These are phyloP conservation scores for Chaetoceros muelleri DNA, from an alignment of 108 stramenopile genomes.

Conservation along the genomic window DNA sequence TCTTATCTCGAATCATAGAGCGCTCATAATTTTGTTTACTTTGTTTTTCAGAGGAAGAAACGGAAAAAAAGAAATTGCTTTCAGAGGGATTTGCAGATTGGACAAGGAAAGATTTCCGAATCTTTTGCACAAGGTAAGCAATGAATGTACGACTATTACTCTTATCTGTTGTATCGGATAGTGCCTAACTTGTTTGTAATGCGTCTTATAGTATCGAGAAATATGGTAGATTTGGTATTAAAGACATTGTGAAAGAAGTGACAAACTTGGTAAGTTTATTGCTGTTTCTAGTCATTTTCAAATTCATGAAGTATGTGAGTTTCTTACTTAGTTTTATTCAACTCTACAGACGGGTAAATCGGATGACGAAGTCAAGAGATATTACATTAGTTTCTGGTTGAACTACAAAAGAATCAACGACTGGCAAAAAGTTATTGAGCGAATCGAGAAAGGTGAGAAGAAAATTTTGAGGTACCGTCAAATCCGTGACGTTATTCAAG, in stretches of 20 bases:
- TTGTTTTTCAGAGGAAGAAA: constrained; percentile 25
- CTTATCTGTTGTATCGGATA: background rate
- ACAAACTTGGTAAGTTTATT: too few relatives aligned
- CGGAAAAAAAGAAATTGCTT: constrained; percentile 56
- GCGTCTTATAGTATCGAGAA: constrained; percentile 42
- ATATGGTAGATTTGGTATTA: constrained; percentile 84
- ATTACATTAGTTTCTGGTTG: constrained; percentile 84
- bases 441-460: constrained; percentile 83
- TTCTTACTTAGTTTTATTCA: too few relatives aligned
- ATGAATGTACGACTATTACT: too few relatives aligned
- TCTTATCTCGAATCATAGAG: background rate
- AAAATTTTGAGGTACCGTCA: constrained; percentile 78
- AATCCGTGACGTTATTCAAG: constrained; percentile 89
- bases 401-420: constrained; percentile 80
- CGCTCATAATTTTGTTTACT: background rate
- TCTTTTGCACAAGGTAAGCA: constrained; percentile 56
- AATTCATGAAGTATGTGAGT: too few relatives aligned
- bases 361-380: constrained; percentile 71
- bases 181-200: background rate
- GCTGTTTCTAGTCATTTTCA: too few relatives aligned
- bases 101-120: constrained; percentile 84
- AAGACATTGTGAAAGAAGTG: constrained; percentile 68
- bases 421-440: constrained; percentile 78
- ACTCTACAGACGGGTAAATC: constrained; percentile 91
- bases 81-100: constrained; percentile 92